Base-by-base conservation (phyloP, 495 filamentous ascomycete species). In the Xylaria longipes region DNA sequence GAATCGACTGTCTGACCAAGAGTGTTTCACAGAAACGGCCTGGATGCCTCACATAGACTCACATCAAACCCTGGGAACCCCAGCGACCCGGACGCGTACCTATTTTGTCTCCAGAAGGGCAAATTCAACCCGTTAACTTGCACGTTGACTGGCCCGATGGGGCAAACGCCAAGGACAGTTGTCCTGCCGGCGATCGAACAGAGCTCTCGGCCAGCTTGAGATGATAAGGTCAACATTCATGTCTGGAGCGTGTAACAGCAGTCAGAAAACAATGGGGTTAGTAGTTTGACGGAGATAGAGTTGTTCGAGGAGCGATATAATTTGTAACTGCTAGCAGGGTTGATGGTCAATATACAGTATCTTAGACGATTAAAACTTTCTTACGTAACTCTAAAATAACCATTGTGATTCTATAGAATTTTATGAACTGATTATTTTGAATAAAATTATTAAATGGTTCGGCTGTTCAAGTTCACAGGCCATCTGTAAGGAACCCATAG, bases 71-170 rank as follows among this genome's bases (percentile, higher is more conserved):
- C 70, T 2, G 72, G 74, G n/a, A 71, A 73, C 27, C 43, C 71
- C 31, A 76, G 68, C 54, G 68, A 77, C 33, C 76, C 76, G n/a
- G 71, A 74, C 35, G 67, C 69, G 15, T 75, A 72, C 25, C 50
- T 77, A 64, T 74, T 73, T 67, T 77, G 76, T 48, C 29, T 76
- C 33, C 72, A 77, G 70, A 77, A 58, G 74, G 76, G 76, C 58
- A 77, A 77, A 37, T 77, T 77, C 70, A 77, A 73, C 57, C 76
- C 76, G 8, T 45, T 73, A 17, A 74, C 71, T 15, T 77, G 76
- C 35, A 64, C 62, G 22, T 22, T 77, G 0, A 72, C 71, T 6
- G 76, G 76, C 7, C 74, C 76, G 7, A 29, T 43, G 2, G 70
- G 74, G 5, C 8, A 31, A 37, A n/a, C 61, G 22, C 27, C 56